Evolutionary conservation across 2,329 filamentous ascomycete species (phyloP).

Genomic region (Fusarium compactum): DNA sequence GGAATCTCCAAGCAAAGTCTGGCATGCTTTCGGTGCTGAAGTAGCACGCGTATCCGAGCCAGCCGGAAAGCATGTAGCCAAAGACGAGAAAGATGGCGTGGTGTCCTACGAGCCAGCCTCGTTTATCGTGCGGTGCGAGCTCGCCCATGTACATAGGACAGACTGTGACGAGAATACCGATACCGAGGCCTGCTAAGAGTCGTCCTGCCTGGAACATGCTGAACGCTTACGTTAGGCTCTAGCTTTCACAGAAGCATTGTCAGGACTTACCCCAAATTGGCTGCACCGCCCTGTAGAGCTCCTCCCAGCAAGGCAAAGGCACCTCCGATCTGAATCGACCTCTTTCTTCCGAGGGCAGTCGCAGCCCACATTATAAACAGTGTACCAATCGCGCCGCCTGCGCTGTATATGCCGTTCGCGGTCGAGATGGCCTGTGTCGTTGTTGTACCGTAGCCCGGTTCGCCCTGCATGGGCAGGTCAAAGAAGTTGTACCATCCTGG

Average conservation of each 20-base stretch:
- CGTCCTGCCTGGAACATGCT: slow-evolving; percentile 57
- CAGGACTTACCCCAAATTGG: slow-evolving; percentile 53
- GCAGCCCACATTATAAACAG: slow-evolving; percentile 64
- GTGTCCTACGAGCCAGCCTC: slow-evolving; percentile 63
- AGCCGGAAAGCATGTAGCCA: slow-evolving; percentile 57
- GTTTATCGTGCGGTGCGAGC: slow-evolving; percentile 53
- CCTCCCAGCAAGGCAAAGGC: slow-evolving; percentile 59
- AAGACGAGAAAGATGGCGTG: slow-evolving; percentile 60
- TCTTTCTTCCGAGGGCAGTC: slow-evolving; percentile 56
- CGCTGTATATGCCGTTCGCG: slow-evolving; percentile 61
- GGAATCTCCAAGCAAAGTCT: slow-evolving; percentile 57
- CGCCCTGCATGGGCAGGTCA: slow-evolving; percentile 58
- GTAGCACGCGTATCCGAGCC: slow-evolving; percentile 53
- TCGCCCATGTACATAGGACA: slow-evolving; percentile 52
- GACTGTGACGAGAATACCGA: slow-evolving; percentile 54
- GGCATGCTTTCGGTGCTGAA: slow-evolving; percentile 43
- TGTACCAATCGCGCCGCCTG: slow-evolving; percentile 60
- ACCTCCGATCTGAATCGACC: slow-evolving; percentile 60
- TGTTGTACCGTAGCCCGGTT: slow-evolving; percentile 58
- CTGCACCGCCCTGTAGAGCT: slow-evolving; percentile 59
- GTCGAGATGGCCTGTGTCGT: slow-evolving; percentile 61
- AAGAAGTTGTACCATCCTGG: slow-evolving; percentile 65
- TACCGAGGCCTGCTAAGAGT: slow-evolving; percentile 58
- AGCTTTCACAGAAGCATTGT: rapidly evolving
- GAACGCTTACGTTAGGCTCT: no score